phyloP scores from a whole-genome alignment of 2,329 filamentous ascomycete genomes.

The Colletotrichum magnum region DNA sequence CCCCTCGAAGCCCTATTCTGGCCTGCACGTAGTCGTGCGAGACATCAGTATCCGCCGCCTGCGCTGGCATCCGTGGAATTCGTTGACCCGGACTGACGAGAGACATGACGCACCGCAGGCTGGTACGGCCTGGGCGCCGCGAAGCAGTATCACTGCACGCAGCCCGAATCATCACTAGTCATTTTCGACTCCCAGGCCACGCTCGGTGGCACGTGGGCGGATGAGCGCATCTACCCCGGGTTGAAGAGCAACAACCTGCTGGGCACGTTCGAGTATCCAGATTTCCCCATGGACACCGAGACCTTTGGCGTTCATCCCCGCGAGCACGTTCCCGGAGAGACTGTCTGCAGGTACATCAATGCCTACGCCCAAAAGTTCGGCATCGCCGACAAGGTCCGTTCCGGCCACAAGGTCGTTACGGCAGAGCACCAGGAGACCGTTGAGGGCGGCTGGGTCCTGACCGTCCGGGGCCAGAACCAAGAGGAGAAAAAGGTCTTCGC shows the following conservation, averaged over 20 bases:
- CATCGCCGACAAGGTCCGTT: slow-evolving; percentile 56
- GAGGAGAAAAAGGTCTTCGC: slow-evolving; percentile 50
- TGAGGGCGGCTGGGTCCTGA: slow-evolving; percentile 59
- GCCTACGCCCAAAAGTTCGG: slow-evolving; percentile 60
- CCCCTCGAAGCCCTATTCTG: neutral
- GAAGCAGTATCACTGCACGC: slow-evolving; percentile 71
- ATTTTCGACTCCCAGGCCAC: slow-evolving; percentile 71
- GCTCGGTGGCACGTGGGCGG: slow-evolving; percentile 79
- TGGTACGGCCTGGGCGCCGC: slow-evolving; percentile 72
- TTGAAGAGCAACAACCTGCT: slow-evolving; percentile 82
- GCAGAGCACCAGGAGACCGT: slow-evolving; percentile 55
- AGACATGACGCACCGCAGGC: slow-evolving; percentile 48
- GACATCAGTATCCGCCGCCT: too few species aligned
- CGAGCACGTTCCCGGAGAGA: slow-evolving; percentile 62
- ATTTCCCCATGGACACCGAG: slow-evolving; percentile 77
- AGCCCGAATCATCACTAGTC: slow-evolving; percentile 69
- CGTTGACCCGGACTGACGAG: too few species aligned
- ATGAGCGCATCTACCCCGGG: slow-evolving; percentile 75
- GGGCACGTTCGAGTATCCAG: slow-evolving; percentile 80
- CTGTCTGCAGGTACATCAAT: slow-evolving; percentile 62
- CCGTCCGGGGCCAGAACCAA: slow-evolving; percentile 40
- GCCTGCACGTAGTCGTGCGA: too few species aligned
- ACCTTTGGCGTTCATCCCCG: slow-evolving; percentile 61
- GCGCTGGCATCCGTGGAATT: too few species aligned
- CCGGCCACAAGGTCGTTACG: slow-evolving; percentile 54